A percentile compares a stretch with the other conserved stretches of the same genome.
phyloP scores from a whole-genome alignment of 73 alveolate species.

The Paramecium bursaria region DNA sequence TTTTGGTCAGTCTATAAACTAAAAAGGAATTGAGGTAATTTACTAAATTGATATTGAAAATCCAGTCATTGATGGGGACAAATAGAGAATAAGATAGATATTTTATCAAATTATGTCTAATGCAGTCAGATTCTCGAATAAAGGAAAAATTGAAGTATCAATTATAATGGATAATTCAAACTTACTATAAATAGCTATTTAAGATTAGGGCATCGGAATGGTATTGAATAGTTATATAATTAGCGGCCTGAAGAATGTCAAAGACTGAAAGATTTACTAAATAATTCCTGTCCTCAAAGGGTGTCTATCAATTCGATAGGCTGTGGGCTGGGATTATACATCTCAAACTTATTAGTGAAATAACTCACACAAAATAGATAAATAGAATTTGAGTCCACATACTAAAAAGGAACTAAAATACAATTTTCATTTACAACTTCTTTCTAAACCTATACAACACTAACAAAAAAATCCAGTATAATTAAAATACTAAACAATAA shows the following conservation, averaged over 20 bases:
- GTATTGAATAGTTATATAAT: constrained; percentile 2
- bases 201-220: constrained; percentile 50
- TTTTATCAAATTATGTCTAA: constrained; percentile 4
- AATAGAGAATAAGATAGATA: constrained; percentile 37
- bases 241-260: too few relatives aligned
- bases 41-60: neutral
- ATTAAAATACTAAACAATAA: too few relatives aligned
- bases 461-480: too few relatives aligned
- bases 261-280: too few relatives aligned
- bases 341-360: constrained; percentile 27
- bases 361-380: neutral
- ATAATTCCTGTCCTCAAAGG: neutral
- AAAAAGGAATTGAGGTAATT: constrained; percentile 11
- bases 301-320: constrained; percentile 46
- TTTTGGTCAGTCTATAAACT: neutral
- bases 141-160: neutral
- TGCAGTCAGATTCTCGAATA: constrained; percentile 27
- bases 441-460: too few relatives aligned
- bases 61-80: neutral
- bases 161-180: neutral
- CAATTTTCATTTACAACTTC: too few relatives aligned
- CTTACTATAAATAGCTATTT: neutral
- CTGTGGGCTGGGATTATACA: constrained; percentile 34
- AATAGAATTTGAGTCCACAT: neutral
- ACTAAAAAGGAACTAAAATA: too few relatives aligned